Evolutionary conservation across 768 basidiomycete species (phyloP).

Genomic region (Tylopilus subfusipes): DNA sequence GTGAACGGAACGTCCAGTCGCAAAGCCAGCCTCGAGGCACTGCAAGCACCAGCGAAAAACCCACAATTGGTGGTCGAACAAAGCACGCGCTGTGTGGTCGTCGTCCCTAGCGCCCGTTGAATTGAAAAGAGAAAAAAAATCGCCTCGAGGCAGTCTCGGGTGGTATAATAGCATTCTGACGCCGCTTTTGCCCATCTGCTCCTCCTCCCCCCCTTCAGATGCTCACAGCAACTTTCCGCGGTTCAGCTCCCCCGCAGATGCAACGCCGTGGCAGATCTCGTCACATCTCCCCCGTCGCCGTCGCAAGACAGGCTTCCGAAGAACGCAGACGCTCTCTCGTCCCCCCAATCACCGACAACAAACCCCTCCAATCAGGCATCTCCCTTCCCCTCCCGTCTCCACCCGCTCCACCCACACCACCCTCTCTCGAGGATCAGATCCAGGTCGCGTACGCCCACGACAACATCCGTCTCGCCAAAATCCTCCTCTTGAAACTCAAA

Average conservation of each 20-base stretch:
- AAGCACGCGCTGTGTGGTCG: no score
- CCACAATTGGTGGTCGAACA: no score
- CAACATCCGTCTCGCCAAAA: conserved; percentile 63
- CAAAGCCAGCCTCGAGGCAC: conserved; percentile 17
- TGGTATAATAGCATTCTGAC: not conserved
- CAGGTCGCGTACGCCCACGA: conserved; percentile 66
- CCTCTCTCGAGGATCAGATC: conserved; percentile 57
- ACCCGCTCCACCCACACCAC: not conserved
- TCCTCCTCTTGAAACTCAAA: conserved; percentile 56
- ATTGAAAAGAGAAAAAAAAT: no score
- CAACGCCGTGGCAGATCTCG: conserved; percentile 42
- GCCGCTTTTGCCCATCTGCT: not conserved
- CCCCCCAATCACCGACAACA: not conserved
- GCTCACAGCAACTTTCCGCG: conserved; percentile 28
- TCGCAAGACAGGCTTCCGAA: conserved; percentile 42
- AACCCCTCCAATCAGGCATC: not conserved
- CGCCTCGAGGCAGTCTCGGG: not conserved
- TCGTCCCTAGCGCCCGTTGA: not conserved
- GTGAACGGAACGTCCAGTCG: not conserved
- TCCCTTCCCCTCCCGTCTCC: conserved; percentile 24
- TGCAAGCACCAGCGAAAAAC: not conserved
- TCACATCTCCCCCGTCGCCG: conserved; percentile 39
- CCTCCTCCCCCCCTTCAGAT: conserved; percentile 3
- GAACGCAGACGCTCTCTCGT: conserved; percentile 30
- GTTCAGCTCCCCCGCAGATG: conserved; percentile 21